Conservation (phyloP, 768 basidiomycete species). For the Leccinum fibrillosum region DNA sequence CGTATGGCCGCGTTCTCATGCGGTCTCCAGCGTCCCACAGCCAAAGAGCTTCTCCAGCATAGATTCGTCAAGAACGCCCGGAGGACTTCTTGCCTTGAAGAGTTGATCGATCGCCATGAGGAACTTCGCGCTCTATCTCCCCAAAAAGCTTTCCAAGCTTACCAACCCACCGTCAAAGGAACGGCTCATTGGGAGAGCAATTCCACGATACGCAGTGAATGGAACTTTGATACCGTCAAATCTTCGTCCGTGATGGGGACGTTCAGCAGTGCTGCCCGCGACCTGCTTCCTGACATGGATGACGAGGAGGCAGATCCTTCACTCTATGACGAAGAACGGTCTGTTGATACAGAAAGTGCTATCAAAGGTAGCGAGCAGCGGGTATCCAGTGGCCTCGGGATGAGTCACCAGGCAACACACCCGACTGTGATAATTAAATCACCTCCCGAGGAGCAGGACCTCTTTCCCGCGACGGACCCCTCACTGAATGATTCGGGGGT, state of each 20-base stretch:
- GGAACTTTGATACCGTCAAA: slow-evolving; percentile 92
- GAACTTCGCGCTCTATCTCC: slow-evolving; percentile 68
- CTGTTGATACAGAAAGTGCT: slow-evolving; percentile 61
- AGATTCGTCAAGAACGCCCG: slow-evolving; percentile 85
- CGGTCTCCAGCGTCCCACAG: slow-evolving; percentile 72
- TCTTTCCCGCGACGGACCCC: slow-evolving; percentile 34
- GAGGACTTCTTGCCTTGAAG: slow-evolving; percentile 79
- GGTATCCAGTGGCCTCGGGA: slow-evolving; percentile 39
- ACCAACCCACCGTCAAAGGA: slow-evolving; percentile 56
- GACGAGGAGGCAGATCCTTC: slow-evolving; percentile 43
- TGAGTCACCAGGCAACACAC: slow-evolving; percentile 54
- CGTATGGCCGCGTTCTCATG: slow-evolving; percentile 9
- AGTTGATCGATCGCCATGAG: slow-evolving; percentile 85
- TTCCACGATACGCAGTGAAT: slow-evolving; percentile 83
- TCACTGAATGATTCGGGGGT: slow-evolving; percentile 40
- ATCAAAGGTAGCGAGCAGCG: slow-evolving; percentile 61
- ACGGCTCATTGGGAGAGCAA: slow-evolving; percentile 66
- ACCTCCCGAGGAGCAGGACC: slow-evolving; percentile 39
- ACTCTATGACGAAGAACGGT: slow-evolving; percentile 45
- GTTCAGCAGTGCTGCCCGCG: slow-evolving; percentile 67
- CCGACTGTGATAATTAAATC: slow-evolving; percentile 71
- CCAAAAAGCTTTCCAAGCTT: slow-evolving; percentile 49
- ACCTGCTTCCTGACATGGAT: slow-evolving; percentile 61
- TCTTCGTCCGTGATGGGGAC: slow-evolving; percentile 74
- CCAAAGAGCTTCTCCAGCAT: slow-evolving; percentile 91